phyloP scores from a whole-genome alignment of 2,329 filamentous ascomycete genomes.

The Endothia cerciana region DNA sequence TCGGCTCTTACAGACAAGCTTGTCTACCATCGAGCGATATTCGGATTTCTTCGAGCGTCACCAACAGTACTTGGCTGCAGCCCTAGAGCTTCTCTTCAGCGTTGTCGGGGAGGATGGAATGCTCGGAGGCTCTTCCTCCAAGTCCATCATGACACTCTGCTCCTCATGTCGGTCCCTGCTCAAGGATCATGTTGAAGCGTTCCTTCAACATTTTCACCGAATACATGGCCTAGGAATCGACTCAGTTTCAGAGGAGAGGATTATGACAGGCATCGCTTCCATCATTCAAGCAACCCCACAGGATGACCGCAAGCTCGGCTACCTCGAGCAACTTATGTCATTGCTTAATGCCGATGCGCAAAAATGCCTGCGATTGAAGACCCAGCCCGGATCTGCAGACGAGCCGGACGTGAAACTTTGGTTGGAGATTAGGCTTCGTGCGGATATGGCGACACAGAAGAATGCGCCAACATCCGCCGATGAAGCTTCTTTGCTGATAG shows the following conservation, averaged over 20 bases:
- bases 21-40: constrained; percentile 73
- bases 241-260: constrained; percentile 70
- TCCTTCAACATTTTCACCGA: constrained; percentile 67
- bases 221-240: constrained; percentile 59
- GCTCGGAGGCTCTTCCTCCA: constrained; percentile 71
- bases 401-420: constrained; percentile 30
- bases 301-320: constrained; percentile 55
- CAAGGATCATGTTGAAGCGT: constrained; percentile 67
- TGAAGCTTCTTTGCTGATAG: constrained; percentile 54
- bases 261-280: constrained; percentile 74
- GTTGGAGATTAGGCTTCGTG: constrained; percentile 25
- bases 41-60: constrained; percentile 77
- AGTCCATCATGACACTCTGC: constrained; percentile 74
- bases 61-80: constrained; percentile 67
- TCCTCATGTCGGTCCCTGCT: constrained; percentile 73
- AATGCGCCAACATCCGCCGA: constrained; percentile 35
- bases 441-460: constrained; percentile 19
- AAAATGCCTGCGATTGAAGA: constrained; percentile 43
- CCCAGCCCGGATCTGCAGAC: constrained; percentile 35
- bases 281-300: constrained; percentile 74
- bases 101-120: constrained; percentile 62
- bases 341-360: constrained; percentile 68
- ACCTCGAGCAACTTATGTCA: constrained; percentile 61
- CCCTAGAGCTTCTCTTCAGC: constrained; percentile 74
- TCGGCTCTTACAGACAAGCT: constrained; percentile 68